phyloP scores from a whole-genome alignment of 2,329 filamentous ascomycete species.

The Myriosclerotinia curreyana region DNA sequence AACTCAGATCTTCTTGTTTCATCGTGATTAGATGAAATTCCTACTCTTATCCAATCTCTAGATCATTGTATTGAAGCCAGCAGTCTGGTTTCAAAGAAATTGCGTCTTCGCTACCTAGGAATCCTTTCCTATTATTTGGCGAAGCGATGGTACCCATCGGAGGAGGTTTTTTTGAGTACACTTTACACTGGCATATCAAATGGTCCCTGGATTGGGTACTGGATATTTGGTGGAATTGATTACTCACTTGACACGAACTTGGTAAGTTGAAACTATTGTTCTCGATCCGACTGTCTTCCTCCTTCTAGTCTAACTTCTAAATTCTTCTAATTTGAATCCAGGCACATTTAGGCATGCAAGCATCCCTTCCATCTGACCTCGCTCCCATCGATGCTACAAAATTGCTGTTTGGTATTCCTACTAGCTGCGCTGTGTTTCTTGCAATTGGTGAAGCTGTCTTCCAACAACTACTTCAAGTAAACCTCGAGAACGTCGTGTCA shows the following conservation, averaged over 20 bases:
- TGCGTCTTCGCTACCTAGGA: not conserved
- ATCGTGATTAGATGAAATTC: too few species aligned
- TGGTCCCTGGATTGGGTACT: slow-evolving; percentile 6
- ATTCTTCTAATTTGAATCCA: not conserved
- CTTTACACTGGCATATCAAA: slow-evolving; percentile 1
- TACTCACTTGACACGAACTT: not conserved
- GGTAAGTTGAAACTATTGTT: slow-evolving; percentile 5
- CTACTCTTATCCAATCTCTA: too few species aligned
- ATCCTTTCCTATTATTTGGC: slow-evolving; percentile 16
- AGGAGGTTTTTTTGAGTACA: slow-evolving; percentile 15
- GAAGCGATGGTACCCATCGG: slow-evolving; percentile 12
- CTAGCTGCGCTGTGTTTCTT: slow-evolving; percentile 17
- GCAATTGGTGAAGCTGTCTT: slow-evolving; percentile 20
- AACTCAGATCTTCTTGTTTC: too few species aligned
- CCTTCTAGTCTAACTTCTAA: not conserved
- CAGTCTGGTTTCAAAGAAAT: too few species aligned
- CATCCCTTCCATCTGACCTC: slow-evolving; percentile 9
- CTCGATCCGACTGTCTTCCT: not conserved
- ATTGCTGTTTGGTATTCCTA: slow-evolving; percentile 17
- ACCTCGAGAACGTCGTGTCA: not conserved
- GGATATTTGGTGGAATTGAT: slow-evolving; percentile 11
- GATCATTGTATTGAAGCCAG: too few species aligned
- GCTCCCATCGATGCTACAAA: slow-evolving; percentile 17
- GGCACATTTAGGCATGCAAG: slow-evolving; percentile 17
- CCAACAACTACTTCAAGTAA: not conserved